Evolutionary conservation across 371 early-diverging fungal species (phyloP).

Genomic region (Mucor saturninus): DNA sequence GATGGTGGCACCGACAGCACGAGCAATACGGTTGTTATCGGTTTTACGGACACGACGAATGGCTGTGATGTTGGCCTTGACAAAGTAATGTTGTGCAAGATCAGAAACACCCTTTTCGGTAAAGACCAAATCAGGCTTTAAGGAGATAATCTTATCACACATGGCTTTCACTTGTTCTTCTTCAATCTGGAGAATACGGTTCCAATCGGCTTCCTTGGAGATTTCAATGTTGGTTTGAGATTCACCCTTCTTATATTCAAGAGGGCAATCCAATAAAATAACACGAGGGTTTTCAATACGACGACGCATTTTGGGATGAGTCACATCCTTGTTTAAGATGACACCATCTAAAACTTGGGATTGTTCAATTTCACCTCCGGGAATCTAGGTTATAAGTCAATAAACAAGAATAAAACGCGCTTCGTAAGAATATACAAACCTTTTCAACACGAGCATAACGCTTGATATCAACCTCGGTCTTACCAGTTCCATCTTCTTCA

Average conservation of each 20-base stretch:
- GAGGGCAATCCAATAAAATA: constrained; percentile 97
- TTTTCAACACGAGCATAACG: constrained; percentile 98
- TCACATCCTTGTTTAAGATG: constrained; percentile 99
- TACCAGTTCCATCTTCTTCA: constrained; percentile 74
- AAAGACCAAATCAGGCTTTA: constrained; percentile 98
- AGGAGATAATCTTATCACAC: constrained; percentile 94
- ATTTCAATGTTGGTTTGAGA: constrained; percentile 99
- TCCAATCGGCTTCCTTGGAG: constrained; percentile 96
- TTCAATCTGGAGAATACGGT: constrained; percentile 97
- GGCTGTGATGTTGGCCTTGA: constrained; percentile 98
- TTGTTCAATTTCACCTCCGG: constrained; percentile 97
- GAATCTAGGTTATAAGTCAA: constrained; percentile 67
- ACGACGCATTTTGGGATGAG: constrained; percentile 99
- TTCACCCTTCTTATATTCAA: constrained; percentile 99
- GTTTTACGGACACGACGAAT: constrained; percentile 99
- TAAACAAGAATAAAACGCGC: neutral
- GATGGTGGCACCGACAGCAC: constrained; percentile 98
- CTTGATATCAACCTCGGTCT: constrained; percentile 95
- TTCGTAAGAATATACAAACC: constrained; percentile 45
- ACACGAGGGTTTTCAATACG: constrained; percentile 98
- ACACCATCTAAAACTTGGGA: constrained; percentile 98
- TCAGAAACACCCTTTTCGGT: constrained; percentile 99
- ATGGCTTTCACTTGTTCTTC: constrained; percentile 98
- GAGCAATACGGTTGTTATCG: constrained; percentile 98
- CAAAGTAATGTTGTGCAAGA: constrained; percentile 97